Conservation (phyloP, 305 asterid genomes). For the Solanum chacoense region DNA sequence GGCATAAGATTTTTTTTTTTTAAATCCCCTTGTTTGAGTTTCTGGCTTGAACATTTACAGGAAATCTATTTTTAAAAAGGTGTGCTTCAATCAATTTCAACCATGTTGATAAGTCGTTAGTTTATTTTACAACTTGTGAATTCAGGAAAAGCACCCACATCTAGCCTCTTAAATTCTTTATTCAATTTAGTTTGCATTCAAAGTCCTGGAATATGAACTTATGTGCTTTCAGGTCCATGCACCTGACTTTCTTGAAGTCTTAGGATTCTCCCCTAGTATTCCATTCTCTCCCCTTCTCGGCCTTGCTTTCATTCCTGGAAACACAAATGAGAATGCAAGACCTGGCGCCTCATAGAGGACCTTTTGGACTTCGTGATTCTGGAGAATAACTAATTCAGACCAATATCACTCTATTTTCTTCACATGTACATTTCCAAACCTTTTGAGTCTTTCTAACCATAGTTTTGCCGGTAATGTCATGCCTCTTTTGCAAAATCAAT, state of each 20-base stretch:
- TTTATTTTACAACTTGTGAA: background rate
- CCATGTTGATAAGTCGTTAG: background rate
- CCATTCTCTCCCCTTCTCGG: background rate
- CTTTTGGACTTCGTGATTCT: background rate
- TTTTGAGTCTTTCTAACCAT: background rate
- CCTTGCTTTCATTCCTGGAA: background rate
- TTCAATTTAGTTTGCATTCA: background rate
- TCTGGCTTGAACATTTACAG: background rate
- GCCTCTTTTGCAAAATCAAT: background rate
- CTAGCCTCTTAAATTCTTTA: background rate
- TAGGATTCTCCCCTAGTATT: background rate
- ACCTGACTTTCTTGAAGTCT: background rate
- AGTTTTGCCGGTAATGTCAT: background rate
- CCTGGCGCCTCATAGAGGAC: background rate
- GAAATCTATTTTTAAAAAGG: background rate
- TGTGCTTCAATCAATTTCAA: background rate
- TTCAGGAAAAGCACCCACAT: background rate
- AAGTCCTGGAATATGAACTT: background rate
- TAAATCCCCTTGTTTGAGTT: background rate
- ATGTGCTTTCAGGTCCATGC: background rate
- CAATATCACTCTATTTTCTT: background rate
- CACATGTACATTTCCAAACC: background rate
- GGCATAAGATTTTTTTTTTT: background rate
- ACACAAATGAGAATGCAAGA: background rate
- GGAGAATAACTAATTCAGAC: background rate